phyloP scores from a whole-genome alignment of 768 basidiomycete species.

The Mrakia gelida region DNA sequence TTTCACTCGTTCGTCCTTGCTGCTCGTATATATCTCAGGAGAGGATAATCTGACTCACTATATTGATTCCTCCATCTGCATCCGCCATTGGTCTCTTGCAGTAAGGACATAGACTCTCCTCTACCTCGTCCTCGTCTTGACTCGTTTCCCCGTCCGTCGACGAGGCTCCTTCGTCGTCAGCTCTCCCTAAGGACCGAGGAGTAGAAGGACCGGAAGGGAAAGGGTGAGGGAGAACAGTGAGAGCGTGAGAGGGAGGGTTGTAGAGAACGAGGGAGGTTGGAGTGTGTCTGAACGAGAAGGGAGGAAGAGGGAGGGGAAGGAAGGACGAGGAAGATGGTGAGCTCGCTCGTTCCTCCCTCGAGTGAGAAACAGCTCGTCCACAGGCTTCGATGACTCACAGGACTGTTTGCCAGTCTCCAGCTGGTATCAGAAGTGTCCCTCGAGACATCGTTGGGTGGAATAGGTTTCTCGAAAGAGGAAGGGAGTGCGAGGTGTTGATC shows the following conservation, averaged over 20 bases:
- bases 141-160: neutral
- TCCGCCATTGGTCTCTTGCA: conserved; percentile 4
- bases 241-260: conserved; percentile 76
- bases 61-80: neutral
- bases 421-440: neutral
- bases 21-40: neutral
- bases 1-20: neutral
- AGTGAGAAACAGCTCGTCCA: too few species aligned
- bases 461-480: too few species aligned
- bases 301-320: neutral
- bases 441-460: neutral
- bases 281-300: conserved; percentile 38
- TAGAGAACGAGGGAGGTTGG: conserved; percentile 83
- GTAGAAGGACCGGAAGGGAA: neutral
- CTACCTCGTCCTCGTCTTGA: neutral
- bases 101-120: conserved; percentile 13
- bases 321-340: conserved; percentile 8
- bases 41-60: neutral
- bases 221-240: conserved; percentile 53
- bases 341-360: neutral
- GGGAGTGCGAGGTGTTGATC: neutral
- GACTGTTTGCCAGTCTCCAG: conserved; percentile 18
- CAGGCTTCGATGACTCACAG: neutral
- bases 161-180: neutral
- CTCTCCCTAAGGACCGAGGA: neutral